Evolutionary conservation across 345 rosid species (phyloP), one percentile per base, ranked within the genome.

Genomic region (Bretschneidera sinensis): DNA sequence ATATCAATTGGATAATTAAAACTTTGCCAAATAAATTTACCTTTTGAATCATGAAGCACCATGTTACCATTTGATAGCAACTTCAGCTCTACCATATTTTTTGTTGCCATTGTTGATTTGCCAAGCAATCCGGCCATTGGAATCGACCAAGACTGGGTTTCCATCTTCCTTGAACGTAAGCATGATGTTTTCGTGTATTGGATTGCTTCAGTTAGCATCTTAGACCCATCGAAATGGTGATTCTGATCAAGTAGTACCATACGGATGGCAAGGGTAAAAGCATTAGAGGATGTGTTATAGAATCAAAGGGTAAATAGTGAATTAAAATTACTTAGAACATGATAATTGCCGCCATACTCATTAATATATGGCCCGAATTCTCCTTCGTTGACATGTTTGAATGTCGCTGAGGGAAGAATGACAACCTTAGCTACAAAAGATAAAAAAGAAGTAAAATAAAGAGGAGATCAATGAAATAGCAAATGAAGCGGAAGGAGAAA

Each of bases 121-220:
- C 91, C 96, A 84, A 0, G 74, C 87, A 1, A 85, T 6, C 0
- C 67, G 70, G 17, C 92, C 86, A 17, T 87, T 86, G 0, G 83
- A 67, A 25, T 91, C 79, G 0, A 83, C 86, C 18, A 81, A 62
- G 23, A 78, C 77, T 0, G 81, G 83, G 61, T 85, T 87, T 0
- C 91, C 96, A 4, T 85, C 74, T 2, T 57, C 62, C 0, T 85
- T 83, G 1, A 88, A 60, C 9, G 75, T 55, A 20, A 88, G 54
- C 0, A 85, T 75, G 1, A 91, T 83, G 11, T 85, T 85, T 69
- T 85, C 85, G 13, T 69, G 19, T 31, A 88, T 89, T 0, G 86
- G 97, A 31, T 71, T 78, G 61, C 80, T 80, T 1, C 83, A 51
- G 60, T 84, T 85, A 17, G 91, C 97, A 61, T 85, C 91, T 94